These are phyloP conservation scores for Monilinia aucupariae DNA, from an alignment of 2,329 filamentous ascomycete species.

Conservation along the genomic window DNA sequence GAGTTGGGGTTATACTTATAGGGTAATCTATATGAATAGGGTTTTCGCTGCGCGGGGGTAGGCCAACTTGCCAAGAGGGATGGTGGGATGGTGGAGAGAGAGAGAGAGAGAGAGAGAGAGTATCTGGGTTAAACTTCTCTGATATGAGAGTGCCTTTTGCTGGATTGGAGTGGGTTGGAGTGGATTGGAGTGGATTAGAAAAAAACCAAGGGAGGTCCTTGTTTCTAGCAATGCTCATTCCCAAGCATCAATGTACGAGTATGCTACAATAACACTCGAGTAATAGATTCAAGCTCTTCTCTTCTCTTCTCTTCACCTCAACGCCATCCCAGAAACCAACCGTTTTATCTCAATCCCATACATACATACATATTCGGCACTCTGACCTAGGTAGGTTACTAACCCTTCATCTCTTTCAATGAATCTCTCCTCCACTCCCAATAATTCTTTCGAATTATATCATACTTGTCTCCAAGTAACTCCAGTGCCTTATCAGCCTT, in stretches of 20 bases:
- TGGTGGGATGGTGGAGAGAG: too few species aligned
- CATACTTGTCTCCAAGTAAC: slow-evolving; percentile 77
- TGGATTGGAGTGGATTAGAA: too few species aligned
- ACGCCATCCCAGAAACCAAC: neutral
- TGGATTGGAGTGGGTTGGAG: too few species aligned
- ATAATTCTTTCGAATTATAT: slow-evolving; percentile 85
- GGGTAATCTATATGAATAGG: too few species aligned
- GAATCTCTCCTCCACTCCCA: slow-evolving; percentile 67
- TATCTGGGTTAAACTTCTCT: too few species aligned
- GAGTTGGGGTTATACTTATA: too few species aligned
- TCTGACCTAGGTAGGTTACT: neutral
- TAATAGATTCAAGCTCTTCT: neutral
- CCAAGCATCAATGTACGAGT: neutral
- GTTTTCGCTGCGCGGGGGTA: too few species aligned
- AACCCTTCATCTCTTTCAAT: slow-evolving; percentile 19
- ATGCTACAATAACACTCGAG: too few species aligned
- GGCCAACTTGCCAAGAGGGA: too few species aligned
- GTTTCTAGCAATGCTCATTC: neutral
- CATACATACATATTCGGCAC: neutral
- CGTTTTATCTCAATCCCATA: neutral
- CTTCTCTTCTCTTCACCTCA: neutral
- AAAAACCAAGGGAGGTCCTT: neutral
- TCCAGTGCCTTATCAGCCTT: slow-evolving; percentile 65
- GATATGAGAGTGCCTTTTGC: too few species aligned
- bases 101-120: too few species aligned